Evolutionary conservation across 129 eudicot species (phyloP).

Genomic region (Centella asiatica): DNA sequence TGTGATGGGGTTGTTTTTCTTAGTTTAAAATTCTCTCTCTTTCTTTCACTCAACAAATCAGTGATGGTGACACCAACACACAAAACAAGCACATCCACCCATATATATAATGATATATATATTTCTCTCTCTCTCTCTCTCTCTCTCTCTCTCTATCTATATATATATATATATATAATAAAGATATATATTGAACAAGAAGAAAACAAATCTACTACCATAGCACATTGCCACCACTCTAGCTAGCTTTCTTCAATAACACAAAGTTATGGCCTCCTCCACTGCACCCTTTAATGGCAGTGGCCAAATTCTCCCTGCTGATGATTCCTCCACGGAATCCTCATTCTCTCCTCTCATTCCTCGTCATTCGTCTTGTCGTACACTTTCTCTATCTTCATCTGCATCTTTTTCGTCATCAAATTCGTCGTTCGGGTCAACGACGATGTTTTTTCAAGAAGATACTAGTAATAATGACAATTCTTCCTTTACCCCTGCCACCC

Average conservation of each 20-base stretch:
- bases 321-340: not conserved
- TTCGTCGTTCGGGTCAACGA: slow-evolving; percentile 27
- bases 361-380: slow-evolving; percentile 33
- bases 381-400: slow-evolving; percentile 36
- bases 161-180: not conserved
- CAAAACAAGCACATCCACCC: not conserved
- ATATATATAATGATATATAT: not conserved
- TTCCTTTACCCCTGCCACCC: slow-evolving; percentile 31
- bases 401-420: slow-evolving; percentile 22
- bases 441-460: slow-evolving; percentile 1
- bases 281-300: not conserved
- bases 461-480: slow-evolving; percentile 3
- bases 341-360: not conserved
- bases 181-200: not conserved
- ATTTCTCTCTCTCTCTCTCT: too few species aligned
- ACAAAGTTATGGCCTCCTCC: slow-evolving; percentile 1
- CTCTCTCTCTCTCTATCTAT: too few species aligned
- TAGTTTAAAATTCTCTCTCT: slow-evolving; percentile 1
- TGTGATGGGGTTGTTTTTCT: not conserved
- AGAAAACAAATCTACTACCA: not conserved
- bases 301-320: not conserved
- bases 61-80: not conserved
- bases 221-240: too few species aligned
- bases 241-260: not conserved
- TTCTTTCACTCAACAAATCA: not conserved